These are phyloP conservation scores for Bolboschoenoplectus hybrid DNA, from an alignment of 202 grass and related monocot genomes.

Conservation along the genomic window DNA sequence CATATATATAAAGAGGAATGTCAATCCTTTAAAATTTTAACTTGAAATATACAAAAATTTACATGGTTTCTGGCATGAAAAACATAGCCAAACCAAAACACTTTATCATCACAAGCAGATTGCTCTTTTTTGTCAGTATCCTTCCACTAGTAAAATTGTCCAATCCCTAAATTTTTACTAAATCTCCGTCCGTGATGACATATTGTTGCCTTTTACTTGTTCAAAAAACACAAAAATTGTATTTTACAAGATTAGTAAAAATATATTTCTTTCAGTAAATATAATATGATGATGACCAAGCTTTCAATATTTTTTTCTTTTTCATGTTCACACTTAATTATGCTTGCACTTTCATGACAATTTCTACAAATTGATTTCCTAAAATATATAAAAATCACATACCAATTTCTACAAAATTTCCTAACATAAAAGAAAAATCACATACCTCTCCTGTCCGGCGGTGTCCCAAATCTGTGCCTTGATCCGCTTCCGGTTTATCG, in stretches of 20 bases:
- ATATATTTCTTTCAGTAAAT: background rate
- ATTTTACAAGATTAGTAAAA: background rate
- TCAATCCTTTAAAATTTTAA: background rate
- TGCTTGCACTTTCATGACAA: background rate
- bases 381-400: background rate
- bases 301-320: background rate
- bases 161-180: background rate
- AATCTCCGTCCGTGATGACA: background rate
- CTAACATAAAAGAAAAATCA: background rate
- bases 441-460: constrained; percentile 67
- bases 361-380: background rate
- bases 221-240: background rate
- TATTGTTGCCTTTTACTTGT: background rate
- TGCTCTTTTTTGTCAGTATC: constrained; percentile 22
- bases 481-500: constrained; percentile 46
- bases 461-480: constrained; percentile 74
- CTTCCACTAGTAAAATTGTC: background rate
- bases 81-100: background rate
- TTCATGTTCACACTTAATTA: background rate
- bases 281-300: background rate
- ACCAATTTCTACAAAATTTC: background rate
- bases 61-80: background rate
- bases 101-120: background rate
- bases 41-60: background rate
- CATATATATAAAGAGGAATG: background rate